Conservation (phyloP, 2,329 filamentous ascomycete species). For the Metarhizium robertsii region DNA sequence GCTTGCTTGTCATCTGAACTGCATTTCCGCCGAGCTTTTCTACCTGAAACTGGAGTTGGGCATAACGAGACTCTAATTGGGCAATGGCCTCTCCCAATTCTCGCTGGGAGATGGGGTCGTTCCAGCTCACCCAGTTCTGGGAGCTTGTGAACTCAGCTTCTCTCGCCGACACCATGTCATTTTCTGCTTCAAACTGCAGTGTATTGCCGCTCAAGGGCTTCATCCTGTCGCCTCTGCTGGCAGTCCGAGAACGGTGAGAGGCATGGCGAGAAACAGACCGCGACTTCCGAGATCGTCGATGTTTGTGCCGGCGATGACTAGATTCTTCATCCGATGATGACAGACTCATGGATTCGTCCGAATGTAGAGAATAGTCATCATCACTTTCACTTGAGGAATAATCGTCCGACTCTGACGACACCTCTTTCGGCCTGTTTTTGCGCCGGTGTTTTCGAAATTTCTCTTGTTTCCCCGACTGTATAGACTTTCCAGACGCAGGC, state of each 20-base stretch:
- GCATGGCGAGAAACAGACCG: neutral
- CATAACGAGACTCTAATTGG: conserved; percentile 3
- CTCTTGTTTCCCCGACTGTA: neutral
- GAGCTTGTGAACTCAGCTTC: neutral
- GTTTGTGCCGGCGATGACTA: neutral
- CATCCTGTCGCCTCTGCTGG: neutral
- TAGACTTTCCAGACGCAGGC: neutral
- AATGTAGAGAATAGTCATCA: neutral
- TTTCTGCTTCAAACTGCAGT: neutral
- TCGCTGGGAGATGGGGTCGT: neutral
- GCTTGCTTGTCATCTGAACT: neutral
- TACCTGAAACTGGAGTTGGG: conserved; percentile 1
- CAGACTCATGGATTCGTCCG: neutral
- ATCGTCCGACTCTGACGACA: neutral
- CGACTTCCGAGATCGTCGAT: neutral
- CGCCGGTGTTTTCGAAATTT: neutral
- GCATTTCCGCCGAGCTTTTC: neutral
- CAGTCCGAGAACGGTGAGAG: neutral
- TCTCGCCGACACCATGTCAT: neutral
- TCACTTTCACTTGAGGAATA: neutral
- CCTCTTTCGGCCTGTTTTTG: neutral
- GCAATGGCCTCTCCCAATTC: conserved; percentile 2
- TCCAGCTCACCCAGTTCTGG: neutral
- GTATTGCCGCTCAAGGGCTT: neutral
- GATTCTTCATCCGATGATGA: neutral